phyloP scores from a whole-genome alignment of 192 early-diverging fungal species.

The Backusella liffmaniae region DNA sequence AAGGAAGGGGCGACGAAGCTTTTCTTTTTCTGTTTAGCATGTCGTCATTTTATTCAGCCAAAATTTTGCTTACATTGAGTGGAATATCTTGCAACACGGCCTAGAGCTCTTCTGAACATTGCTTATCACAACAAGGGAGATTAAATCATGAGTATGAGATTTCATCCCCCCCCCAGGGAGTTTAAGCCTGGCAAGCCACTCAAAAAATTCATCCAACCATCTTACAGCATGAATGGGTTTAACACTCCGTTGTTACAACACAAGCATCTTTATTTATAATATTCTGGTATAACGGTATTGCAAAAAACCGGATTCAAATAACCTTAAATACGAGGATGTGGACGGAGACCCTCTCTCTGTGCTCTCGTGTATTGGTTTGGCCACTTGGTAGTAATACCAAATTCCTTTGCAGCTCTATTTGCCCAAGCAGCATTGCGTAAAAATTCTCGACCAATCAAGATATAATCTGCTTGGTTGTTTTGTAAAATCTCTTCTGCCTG shows the following conservation, averaged over 20 bases:
- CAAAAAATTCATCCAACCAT: not conserved
- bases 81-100: not conserved
- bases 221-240: not conserved
- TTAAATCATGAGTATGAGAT: not conserved
- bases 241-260: not conserved
- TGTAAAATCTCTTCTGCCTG: conserved; percentile 73
- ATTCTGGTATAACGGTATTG: not conserved
- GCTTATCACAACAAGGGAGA: not conserved
- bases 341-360: not conserved
- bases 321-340: not conserved
- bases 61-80: not conserved
- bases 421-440: conserved; percentile 73
- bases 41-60: not conserved
- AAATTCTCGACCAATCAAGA: conserved; percentile 70
- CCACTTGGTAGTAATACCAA: conserved; percentile 62
- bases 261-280: too few relatives aligned
- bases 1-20: conserved; percentile 2
- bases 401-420: conserved; percentile 58
- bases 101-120: conserved; percentile 6
- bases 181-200: not conserved
- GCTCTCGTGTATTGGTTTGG: conserved; percentile 65
- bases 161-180: not conserved
- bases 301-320: not conserved
- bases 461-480: conserved; percentile 64
- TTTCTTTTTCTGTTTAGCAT: not conserved